Evolutionary conservation across 129 eudicot species (phyloP).

Genomic region (Rutidosis leptorrhynchoides): DNA sequence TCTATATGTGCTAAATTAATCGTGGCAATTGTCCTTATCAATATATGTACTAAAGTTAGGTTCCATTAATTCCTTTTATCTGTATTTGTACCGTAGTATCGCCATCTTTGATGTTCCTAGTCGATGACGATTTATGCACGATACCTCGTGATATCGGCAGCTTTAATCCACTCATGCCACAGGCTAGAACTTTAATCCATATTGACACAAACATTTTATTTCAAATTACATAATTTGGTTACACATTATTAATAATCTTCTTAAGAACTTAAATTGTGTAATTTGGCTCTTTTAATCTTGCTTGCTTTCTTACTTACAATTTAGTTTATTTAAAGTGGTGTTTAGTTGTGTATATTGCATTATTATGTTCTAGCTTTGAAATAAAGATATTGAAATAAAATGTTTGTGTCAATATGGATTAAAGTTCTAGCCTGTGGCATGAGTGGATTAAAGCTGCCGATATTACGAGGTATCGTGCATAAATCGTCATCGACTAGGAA

Average conservation of each 20-base stretch:
- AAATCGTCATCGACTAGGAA: background rate
- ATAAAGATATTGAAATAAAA: slow-evolving; percentile 34
- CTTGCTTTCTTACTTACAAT: slow-evolving; percentile 18
- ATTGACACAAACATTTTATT: slow-evolving; percentile 24
- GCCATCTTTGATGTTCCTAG: background rate
- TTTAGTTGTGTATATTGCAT: slow-evolving; percentile 37
- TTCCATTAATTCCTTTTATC: background rate
- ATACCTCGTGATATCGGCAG: too few relatives aligned
- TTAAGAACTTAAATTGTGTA: too few relatives aligned
- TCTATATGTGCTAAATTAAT: too few relatives aligned
- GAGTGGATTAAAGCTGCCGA: too few relatives aligned
- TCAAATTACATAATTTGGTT: too few relatives aligned
- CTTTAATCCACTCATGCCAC: background rate
- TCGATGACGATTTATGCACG: background rate
- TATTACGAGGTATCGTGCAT: background rate
- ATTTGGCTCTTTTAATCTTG: too few relatives aligned
- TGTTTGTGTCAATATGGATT: slow-evolving; percentile 11
- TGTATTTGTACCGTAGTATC: background rate
- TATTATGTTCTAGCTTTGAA: slow-evolving; percentile 19
- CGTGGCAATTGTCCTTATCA: background rate
- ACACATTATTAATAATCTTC: too few relatives aligned
- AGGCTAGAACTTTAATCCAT: too few relatives aligned
- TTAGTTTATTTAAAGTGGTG: slow-evolving; percentile 26
- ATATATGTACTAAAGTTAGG: background rate
- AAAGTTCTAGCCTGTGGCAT: background rate